Base-by-base conservation (phyloP, 495 filamentous ascomycete genomes). In the Penicillium soppii region DNA sequence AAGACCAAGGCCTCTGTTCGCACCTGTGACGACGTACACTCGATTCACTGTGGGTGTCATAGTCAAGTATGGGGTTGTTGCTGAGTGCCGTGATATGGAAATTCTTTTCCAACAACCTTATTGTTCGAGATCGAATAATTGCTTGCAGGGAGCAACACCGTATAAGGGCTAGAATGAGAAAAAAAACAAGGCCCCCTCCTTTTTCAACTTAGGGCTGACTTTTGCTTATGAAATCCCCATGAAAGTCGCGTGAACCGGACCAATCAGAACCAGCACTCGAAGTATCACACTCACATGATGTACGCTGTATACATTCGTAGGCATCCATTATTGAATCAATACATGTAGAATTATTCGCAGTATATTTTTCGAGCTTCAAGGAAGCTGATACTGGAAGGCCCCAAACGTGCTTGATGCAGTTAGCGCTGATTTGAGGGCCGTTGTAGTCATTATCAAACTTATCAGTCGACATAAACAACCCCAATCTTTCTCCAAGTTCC, bases 1-100 rank as follows among this genome's bases (percentile, higher is more conserved):
- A 27, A 66, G 63, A 40, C 80, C 80, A 52, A 83, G 70, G 35
- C 79, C 79, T 21, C 73, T 75, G 58, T 81, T 82, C 13, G 67
- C 67, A 21, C 62, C 50, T 37, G 57, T 65, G 12, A 66, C 27
- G 5, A 66, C 27, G n/a, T 48, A 61, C 6, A 57, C 35, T 43
- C 47, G 39, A 42, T 50, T 46, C 12, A 1, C 10, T 7, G 22
- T 25, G 20, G 48, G 17, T 8, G 29, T 3, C 39, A 43, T 51
- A 21, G 15, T 36, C 8, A 21, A 13, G 12, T 5, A 12, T 32
- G 10, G 20, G 13, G 23, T 27, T 12, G 5, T 21, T 32, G n/a
- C n/a, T n/a, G n/a, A n/a, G n/a, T n/a, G n/a, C n/a, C n/a, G n/a
- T 5, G 17, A 25, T 42, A 42, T 16, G 16, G 21, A 7, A 4